Conservation (phyloP, 345 rosid genomes). For the Populus euphratica region DNA sequence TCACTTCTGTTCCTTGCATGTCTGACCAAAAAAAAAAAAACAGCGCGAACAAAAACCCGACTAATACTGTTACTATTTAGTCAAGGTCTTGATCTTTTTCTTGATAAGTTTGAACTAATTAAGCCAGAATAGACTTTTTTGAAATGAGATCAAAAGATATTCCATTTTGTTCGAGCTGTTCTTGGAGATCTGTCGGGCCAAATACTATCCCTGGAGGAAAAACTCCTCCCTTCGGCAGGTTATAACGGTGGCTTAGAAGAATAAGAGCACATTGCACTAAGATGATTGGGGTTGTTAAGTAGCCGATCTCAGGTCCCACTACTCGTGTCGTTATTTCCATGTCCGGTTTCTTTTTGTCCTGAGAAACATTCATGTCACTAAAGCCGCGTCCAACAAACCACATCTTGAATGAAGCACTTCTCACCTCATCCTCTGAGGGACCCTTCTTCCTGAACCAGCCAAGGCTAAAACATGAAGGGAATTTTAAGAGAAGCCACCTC, state of each 20-base stretch:
- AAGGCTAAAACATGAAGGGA: constrained; percentile 79
- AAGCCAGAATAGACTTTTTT: constrained; percentile 35
- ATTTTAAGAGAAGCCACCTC: constrained; percentile 74
- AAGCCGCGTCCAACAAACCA: constrained; percentile 81
- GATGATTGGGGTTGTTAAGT: constrained; percentile 64
- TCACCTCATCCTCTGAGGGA: constrained; percentile 77
- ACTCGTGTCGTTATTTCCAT: constrained; percentile 67
- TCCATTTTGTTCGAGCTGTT: constrained; percentile 65
- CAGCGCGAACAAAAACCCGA: too few species aligned
- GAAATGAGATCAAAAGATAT: constrained; percentile 73
- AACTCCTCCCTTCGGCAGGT: constrained; percentile 71
- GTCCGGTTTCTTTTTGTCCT: constrained; percentile 49
- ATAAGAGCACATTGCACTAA: constrained; percentile 69
- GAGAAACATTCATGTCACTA: constrained; percentile 45
- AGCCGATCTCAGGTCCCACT: constrained; percentile 85
- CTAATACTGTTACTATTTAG: not conserved
- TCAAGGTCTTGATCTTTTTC: not conserved
- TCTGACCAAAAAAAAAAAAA: not conserved
- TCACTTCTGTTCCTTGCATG: not conserved
- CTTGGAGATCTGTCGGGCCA: constrained; percentile 71
- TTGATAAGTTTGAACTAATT: constrained; percentile 1
- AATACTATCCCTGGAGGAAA: constrained; percentile 76
- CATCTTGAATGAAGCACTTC: constrained; percentile 78
- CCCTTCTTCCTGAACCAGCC: constrained; percentile 80
- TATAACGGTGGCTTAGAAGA: constrained; percentile 48